phyloP scores from a whole-genome alignment of 352 stramenopile species.

The Phytophthora quininea region DNA sequence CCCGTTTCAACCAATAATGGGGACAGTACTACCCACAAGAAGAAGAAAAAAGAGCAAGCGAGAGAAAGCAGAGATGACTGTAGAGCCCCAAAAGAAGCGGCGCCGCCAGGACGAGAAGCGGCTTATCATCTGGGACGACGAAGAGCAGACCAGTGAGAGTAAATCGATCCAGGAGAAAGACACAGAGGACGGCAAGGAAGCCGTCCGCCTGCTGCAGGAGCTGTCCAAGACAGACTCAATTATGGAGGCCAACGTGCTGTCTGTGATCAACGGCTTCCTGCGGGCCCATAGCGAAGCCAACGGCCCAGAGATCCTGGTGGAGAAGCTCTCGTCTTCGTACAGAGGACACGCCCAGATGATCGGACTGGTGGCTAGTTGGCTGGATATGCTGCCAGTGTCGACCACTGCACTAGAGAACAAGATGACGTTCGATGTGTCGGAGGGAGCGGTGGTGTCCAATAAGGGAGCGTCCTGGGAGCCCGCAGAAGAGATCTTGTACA shows the following conservation, averaged over 20 bases:
- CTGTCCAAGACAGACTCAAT: conserved; percentile 79
- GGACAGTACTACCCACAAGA: conserved; percentile 35
- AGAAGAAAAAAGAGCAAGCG: conserved; percentile 53
- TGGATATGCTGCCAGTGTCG: conserved; percentile 68
- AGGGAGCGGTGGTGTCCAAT: conserved; percentile 66
- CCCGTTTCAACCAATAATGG: not conserved
- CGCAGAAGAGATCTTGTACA: conserved; percentile 81
- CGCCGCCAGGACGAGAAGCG: conserved; percentile 58
- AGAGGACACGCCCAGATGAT: conserved; percentile 89
- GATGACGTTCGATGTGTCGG: conserved; percentile 73
- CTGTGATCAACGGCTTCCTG: conserved; percentile 86
- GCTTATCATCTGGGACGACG: conserved; percentile 88
- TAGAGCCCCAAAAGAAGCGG: conserved; percentile 34
- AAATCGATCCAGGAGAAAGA: conserved; percentile 62
- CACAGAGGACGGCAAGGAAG: conserved; percentile 80
- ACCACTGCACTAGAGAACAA: conserved; percentile 75
- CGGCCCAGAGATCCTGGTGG: conserved; percentile 84
- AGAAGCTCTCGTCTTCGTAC: conserved; percentile 88
- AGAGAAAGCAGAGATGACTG: conserved; percentile 15
- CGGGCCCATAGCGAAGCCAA: conserved; percentile 79
- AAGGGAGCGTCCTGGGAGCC: conserved; percentile 77
- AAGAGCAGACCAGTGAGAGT: conserved; percentile 43
- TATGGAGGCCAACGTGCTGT: conserved; percentile 83
- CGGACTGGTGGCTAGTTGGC: conserved; percentile 82
- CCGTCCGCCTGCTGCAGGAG: conserved; percentile 65